phyloP scores from a whole-genome alignment of 768 basidiomycete genomes.

The Cyclocybe aegerita region DNA sequence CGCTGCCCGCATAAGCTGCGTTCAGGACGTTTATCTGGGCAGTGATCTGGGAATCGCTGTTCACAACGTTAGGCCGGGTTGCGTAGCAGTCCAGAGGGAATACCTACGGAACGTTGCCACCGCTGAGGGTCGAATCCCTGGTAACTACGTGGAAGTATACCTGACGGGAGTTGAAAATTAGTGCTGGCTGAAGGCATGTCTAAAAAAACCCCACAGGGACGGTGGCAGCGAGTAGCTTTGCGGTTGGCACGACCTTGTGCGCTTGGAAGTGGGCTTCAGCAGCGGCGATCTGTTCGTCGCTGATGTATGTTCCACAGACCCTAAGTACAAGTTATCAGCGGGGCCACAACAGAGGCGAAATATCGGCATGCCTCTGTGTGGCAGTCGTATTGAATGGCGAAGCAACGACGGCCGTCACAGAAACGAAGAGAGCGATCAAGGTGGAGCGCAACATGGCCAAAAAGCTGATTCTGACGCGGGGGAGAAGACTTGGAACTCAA shows the following conservation, averaged over 20 bases:
- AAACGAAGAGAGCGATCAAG: constrained; percentile 26
- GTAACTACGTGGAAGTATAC: constrained; percentile 41
- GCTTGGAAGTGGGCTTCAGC: constrained; percentile 41
- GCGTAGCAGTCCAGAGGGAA: background rate
- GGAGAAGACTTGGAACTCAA: constrained; percentile 1
- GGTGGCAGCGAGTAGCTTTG: constrained; percentile 10
- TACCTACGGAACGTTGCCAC: constrained; percentile 44
- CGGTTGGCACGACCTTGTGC: constrained; percentile 33
- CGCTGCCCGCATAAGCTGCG: constrained; percentile 33
- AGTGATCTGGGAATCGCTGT: constrained; percentile 35
- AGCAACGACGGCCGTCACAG: constrained; percentile 26
- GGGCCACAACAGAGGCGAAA: background rate
- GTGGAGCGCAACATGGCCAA: constrained; percentile 25
- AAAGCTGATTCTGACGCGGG: background rate
- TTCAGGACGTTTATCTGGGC: constrained; percentile 42
- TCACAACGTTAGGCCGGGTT: background rate
- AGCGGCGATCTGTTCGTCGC: constrained; percentile 29
- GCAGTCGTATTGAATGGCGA: constrained; percentile 23
- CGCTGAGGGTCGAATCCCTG: constrained; percentile 25
- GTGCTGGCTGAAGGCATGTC: too few species aligned
- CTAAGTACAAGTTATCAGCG: constrained; percentile 13
- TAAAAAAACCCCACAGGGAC: background rate
- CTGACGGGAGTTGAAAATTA: constrained; percentile 7
- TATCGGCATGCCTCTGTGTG: constrained; percentile 13
- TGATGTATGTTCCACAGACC: constrained; percentile 38